Percentiles rank a stretch among this genome's conserved stretches.
phyloP scores from a whole-genome alignment of 768 basidiomycete genomes.

The Russula olivacea region DNA sequence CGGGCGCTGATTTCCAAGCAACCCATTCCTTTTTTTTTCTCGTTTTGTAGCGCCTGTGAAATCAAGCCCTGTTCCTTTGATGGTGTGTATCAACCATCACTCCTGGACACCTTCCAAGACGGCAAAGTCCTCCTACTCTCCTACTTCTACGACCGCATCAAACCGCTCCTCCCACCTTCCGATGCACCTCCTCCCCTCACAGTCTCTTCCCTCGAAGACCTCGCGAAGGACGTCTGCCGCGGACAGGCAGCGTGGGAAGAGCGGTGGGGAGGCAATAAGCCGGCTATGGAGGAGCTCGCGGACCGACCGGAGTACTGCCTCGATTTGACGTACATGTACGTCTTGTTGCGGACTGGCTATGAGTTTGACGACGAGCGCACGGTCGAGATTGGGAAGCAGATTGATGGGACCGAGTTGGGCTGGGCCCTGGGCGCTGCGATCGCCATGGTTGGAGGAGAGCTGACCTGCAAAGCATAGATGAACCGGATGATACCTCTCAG shows the following conservation, averaged over 20 bases:
- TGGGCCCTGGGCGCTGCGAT: slow-evolving; percentile 89
- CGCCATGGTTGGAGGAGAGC: slow-evolving; percentile 58
- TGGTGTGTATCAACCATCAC: slow-evolving; percentile 93
- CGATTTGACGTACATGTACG: slow-evolving; percentile 94
- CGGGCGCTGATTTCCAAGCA: background rate
- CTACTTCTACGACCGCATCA: slow-evolving; percentile 95
- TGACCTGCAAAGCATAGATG: slow-evolving; percentile 44
- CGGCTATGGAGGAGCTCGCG: slow-evolving; percentile 61
- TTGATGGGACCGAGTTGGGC: slow-evolving; percentile 85
- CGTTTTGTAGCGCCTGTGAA: slow-evolving; percentile 61
- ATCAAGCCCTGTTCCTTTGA: slow-evolving; percentile 94
- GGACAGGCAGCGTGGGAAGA: slow-evolving; percentile 57
- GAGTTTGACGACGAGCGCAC: slow-evolving; percentile 70
- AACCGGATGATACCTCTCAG: background rate
- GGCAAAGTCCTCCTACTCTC: slow-evolving; percentile 89
- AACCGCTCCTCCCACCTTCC: slow-evolving; percentile 55
- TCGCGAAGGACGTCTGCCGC: slow-evolving; percentile 68
- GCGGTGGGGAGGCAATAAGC: slow-evolving; percentile 41
- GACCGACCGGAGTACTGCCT: slow-evolving; percentile 92
- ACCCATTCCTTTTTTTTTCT: background rate
- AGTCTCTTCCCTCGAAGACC: slow-evolving; percentile 51
- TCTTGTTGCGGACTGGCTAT: slow-evolving; percentile 80
- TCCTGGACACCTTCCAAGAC: slow-evolving; percentile 79
- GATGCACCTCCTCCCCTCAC: slow-evolving; percentile 18
- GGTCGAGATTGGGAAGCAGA: slow-evolving; percentile 78